Conservation (phyloP, 2,329 filamentous ascomycete genomes). For the Xylaria arbuscula region DNA sequence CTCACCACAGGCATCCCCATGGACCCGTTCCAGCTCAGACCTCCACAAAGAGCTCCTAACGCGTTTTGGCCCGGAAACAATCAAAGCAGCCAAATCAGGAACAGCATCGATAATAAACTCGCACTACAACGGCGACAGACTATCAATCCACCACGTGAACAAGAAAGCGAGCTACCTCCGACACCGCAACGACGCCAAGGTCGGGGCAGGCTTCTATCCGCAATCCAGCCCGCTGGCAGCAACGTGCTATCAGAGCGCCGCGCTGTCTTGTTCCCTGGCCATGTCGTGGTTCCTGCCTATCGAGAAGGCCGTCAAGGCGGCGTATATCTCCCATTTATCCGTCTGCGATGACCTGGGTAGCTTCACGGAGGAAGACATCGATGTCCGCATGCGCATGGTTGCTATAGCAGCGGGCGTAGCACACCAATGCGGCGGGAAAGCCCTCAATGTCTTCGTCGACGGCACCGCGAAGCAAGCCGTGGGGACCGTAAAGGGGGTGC, state of each 20-base stretch:
- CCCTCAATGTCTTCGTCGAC: slow-evolving; percentile 29
- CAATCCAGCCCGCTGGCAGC: slow-evolving; percentile 32
- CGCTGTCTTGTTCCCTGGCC: slow-evolving; percentile 27
- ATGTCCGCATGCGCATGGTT: slow-evolving; percentile 35
- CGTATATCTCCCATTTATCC: slow-evolving; percentile 33
- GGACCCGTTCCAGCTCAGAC: slow-evolving; percentile 33
- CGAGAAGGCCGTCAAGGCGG: slow-evolving; percentile 30
- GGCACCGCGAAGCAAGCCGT: slow-evolving; percentile 33
- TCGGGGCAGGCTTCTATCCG: slow-evolving; percentile 34
- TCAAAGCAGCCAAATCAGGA: slow-evolving; percentile 21
- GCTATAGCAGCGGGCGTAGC: slow-evolving; percentile 30
- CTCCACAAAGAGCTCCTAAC: slow-evolving; percentile 32
- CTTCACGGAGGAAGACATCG: slow-evolving; percentile 32
- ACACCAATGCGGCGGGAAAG: slow-evolving; percentile 27
- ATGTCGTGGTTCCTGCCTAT: slow-evolving; percentile 33
- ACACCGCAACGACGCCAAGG: slow-evolving; percentile 24
- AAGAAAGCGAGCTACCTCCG: slow-evolving; percentile 37
- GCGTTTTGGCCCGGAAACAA: slow-evolving; percentile 32
- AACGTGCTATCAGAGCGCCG: slow-evolving; percentile 32
- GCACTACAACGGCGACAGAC: slow-evolving; percentile 28
- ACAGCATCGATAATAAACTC: slow-evolving; percentile 26
- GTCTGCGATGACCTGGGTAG: slow-evolving; percentile 35
- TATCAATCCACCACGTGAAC: slow-evolving; percentile 33
- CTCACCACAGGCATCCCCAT: slow-evolving; percentile 1
- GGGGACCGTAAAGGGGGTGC: slow-evolving; percentile 9